phyloP scores from a whole-genome alignment of 306 rosid genomes.

The Comarum palustre region DNA sequence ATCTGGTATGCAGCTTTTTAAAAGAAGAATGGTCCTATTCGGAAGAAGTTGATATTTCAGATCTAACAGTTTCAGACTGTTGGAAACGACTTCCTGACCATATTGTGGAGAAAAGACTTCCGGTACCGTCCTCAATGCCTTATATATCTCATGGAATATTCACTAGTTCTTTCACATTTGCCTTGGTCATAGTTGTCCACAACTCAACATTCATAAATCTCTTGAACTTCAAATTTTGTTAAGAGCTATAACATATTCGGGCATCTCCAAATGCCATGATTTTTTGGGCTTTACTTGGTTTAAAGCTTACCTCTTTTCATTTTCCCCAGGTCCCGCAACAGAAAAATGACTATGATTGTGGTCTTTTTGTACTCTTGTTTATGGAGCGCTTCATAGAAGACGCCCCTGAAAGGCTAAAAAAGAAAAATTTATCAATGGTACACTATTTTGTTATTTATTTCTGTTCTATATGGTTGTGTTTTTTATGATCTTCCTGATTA shows the following conservation, averaged over 20 bases:
- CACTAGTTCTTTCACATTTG: not conserved
- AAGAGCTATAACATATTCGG: not conserved
- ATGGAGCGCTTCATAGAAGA: constrained; percentile 80
- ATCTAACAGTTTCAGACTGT: constrained; percentile 57
- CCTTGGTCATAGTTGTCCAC: not conserved
- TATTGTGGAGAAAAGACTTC: constrained; percentile 48
- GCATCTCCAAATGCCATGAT: not conserved
- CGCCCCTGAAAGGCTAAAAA: constrained; percentile 72
- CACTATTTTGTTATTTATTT: not conserved
- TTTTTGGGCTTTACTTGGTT: not conserved
- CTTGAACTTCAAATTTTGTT: not conserved
- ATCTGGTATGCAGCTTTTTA: constrained; percentile 59
- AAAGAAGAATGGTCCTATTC: constrained; percentile 68
- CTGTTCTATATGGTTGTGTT: not conserved
- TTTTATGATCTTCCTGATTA: constrained; percentile 9
- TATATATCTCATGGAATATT: not conserved
- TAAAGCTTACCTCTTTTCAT: constrained; percentile 14
- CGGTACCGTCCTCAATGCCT: constrained; percentile 34
- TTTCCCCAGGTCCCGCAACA: constrained; percentile 89
- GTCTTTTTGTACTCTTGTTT: constrained; percentile 82
- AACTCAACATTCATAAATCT: not conserved
- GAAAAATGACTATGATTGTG: constrained; percentile 88
- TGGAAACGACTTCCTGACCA: constrained; percentile 72
- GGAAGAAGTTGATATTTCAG: constrained; percentile 41
- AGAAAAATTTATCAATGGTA: constrained; percentile 74